A percentile compares a stretch with the other conserved stretches of the same genome.
phyloP scores from a whole-genome alignment of 2,329 filamentous ascomycete species.

The Coccinonectria pachysandricola region DNA sequence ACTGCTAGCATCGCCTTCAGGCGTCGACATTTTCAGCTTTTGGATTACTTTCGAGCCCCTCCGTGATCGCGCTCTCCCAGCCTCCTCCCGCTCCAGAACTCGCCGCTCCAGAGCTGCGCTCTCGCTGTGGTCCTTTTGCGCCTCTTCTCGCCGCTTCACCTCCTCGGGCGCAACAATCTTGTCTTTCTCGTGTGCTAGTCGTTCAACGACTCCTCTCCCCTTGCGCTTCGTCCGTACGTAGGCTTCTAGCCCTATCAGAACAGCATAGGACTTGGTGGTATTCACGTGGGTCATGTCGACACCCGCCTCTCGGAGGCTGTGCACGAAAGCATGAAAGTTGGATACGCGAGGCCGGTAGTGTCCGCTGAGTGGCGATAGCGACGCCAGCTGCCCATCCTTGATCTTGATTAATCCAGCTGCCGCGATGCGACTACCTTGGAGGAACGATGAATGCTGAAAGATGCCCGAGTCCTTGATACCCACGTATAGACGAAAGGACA shows the following conservation, averaged over 20 bases:
- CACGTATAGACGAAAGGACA: constrained; percentile 73
- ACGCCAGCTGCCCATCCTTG: constrained; percentile 66
- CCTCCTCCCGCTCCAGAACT: constrained; percentile 29
- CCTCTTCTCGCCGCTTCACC: constrained; percentile 45
- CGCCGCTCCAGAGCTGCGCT: constrained; percentile 44
- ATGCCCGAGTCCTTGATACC: constrained; percentile 82
- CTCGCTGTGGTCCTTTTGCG: constrained; percentile 49
- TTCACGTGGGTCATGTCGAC: constrained; percentile 72
- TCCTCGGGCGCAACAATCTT: constrained; percentile 53
- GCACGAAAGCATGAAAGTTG: constrained; percentile 76
- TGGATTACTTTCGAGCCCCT: constrained; percentile 25
- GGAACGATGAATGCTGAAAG: constrained; percentile 85
- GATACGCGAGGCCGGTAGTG: constrained; percentile 78
- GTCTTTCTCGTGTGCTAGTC: constrained; percentile 42
- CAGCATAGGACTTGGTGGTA: constrained; percentile 71
- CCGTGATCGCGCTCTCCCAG: constrained; percentile 28
- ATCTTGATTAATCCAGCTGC: constrained; percentile 80
- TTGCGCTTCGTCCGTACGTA: constrained; percentile 61
- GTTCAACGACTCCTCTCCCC: constrained; percentile 45
- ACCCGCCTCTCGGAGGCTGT: constrained; percentile 58
- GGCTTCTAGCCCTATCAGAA: constrained; percentile 72
- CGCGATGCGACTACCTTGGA: constrained; percentile 71
- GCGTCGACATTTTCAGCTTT: constrained; percentile 28
- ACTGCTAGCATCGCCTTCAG: constrained; percentile 12
- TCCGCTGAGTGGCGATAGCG: constrained; percentile 61